Base-by-base conservation (phyloP, 139 green algal species). In the Chlorokybus atmophyticus region DNA sequence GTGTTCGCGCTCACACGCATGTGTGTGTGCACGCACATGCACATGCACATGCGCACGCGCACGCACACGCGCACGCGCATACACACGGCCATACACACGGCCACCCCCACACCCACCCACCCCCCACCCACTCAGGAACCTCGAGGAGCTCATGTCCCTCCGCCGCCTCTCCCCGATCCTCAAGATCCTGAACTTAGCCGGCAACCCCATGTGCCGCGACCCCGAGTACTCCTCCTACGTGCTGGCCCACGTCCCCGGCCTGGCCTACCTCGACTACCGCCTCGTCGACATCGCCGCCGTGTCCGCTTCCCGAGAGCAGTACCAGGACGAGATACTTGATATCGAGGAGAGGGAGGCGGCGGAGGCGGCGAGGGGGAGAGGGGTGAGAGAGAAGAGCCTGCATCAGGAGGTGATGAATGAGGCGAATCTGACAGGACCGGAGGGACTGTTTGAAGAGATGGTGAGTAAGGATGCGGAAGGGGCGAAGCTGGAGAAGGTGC, bases 221-320 rank as follows among this genome's bases (percentile, higher is more conserved):
- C 69, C 69, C 7, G 77, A 83, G 58, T 87, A 90, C 76, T 47
- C 60, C 30, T 59, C 47, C 19, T 88, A 84, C 42, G 71, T 93
- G 27, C 64, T 93, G 27, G 77, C 67, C 4, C 83, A 87, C 64
- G 62, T 93, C 38, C 83, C 79, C 52, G 50, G 84, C 53, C 71
- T 93, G 3, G 81, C 64, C 8, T 89, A 87, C 70, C 67, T 93
- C 4, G 84, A 93, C 64, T 88, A 90, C 64, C 60, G 80, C 3
- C 50, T 78, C 0, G 75, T 90, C 25, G 66, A 73, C 8, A 24
- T 32, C 35, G 41, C 14, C 2, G n/a, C 27, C 10, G 51, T 58
- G 32, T 10, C 23, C 35, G 38, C 17, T 4, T 55, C 57, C n/a
- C 3, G 32, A 1, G 56, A 67, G 57, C 64, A 62, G 50, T 60